phyloP scores from a whole-genome alignment of 192 early-diverging fungal genomes.

The Umbelopsis isabellina region DNA sequence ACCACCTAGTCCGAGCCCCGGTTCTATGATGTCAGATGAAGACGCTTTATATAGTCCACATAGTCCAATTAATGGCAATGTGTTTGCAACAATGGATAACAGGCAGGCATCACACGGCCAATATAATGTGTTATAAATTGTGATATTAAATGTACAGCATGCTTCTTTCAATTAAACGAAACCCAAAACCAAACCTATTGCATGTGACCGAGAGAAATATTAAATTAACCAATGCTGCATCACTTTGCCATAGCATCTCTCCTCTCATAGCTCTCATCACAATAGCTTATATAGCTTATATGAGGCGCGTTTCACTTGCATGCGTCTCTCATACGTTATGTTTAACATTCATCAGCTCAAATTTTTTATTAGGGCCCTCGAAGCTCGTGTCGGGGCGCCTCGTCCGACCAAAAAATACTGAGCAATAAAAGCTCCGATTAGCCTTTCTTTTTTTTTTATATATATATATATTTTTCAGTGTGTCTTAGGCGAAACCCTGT shows the following conservation, averaged over 20 bases:
- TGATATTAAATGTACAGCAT: not conserved
- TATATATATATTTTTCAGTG: not conserved
- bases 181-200: too few relatives aligned
- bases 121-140: not conserved
- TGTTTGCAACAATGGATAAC: not conserved
- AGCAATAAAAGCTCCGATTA: not conserved
- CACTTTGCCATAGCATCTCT: too few relatives aligned
- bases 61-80: not conserved
- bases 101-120: not conserved
- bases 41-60: constrained; percentile 4
- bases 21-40: constrained; percentile 30
- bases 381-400: not conserved
- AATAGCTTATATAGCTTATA: too few relatives aligned
- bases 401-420: not conserved
- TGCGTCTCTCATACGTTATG: too few relatives aligned
- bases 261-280: too few relatives aligned
- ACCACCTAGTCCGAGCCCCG: constrained; percentile 32
- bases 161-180: not conserved
- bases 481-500: not conserved
- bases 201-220: too few relatives aligned
- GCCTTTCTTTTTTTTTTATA: not conserved
- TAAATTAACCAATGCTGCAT: too few relatives aligned
- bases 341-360: too few relatives aligned
- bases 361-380: not conserved
- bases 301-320: too few relatives aligned